A percentile compares a stretch with the other conserved stretches of the same genome.
phyloP scores from a whole-genome alignment of 2,329 filamentous ascomycete species.

The Mycocentrospora acerina region DNA sequence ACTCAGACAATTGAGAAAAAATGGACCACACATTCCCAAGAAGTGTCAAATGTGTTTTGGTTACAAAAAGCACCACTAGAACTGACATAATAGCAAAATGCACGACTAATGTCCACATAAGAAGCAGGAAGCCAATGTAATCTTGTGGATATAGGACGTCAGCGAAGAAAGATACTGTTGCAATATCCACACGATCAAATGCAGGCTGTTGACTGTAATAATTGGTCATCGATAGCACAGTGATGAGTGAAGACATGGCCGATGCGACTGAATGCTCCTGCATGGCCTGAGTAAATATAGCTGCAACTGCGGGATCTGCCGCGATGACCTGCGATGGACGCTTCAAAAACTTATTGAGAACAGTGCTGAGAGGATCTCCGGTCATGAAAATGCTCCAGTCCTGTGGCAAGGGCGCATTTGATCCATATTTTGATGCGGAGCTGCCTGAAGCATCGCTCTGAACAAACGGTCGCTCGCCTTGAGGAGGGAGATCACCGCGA shows the following conservation, averaged over 20 bases:
- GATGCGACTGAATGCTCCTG: constrained; percentile 3
- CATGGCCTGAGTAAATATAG: constrained; percentile 6
- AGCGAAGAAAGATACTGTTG: constrained; percentile 6
- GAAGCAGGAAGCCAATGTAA: constrained; percentile 1
- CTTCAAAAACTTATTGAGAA: background rate
- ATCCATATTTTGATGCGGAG: constrained; percentile 1
- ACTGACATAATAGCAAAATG: constrained; percentile 2
- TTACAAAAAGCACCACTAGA: constrained; percentile 6
- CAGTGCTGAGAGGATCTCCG: background rate
- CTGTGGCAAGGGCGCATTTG: constrained; percentile 1
- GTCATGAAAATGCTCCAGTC: constrained; percentile 8
- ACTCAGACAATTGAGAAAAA: constrained; percentile 8
- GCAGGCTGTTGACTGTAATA: constrained; percentile 13
- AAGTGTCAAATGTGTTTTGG: constrained; percentile 5
- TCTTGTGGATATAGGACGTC: constrained; percentile 7
- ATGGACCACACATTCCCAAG: constrained; percentile 10
- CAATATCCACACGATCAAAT: constrained; percentile 6
- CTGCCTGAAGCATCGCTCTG: constrained; percentile 7
- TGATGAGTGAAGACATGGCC: constrained; percentile 13
- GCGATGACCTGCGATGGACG: background rate
- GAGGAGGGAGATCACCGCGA: constrained; percentile 2
- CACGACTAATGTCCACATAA: constrained; percentile 3
- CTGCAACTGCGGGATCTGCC: constrained; percentile 9
- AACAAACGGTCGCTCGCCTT: constrained; percentile 1
- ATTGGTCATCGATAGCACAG: constrained; percentile 8